A percentile compares a stretch with the other conserved stretches of the same genome.
phyloP scores from a whole-genome alignment of 306 rosid species.

The Parietaria judaica region DNA sequence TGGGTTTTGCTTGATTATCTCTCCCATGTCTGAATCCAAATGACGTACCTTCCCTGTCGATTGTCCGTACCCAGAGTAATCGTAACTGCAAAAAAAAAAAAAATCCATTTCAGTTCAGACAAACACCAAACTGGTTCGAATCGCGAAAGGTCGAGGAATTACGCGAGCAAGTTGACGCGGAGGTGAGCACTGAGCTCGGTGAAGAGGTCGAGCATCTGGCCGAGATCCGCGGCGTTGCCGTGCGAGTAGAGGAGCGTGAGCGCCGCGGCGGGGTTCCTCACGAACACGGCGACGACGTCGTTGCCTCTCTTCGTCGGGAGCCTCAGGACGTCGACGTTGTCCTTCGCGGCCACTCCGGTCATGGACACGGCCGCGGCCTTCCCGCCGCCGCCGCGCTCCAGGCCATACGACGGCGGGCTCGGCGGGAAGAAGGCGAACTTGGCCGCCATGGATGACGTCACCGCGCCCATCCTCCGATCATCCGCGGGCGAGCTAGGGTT shows the following conservation, averaged over 20 bases:
- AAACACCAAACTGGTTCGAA: not conserved
- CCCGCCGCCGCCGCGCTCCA: slow-evolving; percentile 34
- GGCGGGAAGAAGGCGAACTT: slow-evolving; percentile 94
- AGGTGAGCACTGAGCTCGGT: slow-evolving; percentile 74
- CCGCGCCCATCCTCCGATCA: slow-evolving; percentile 52
- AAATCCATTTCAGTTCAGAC: slow-evolving; percentile 9
- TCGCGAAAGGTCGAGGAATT: not conserved
- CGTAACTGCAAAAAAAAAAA: slow-evolving; percentile 45
- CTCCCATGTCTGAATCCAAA: not conserved
- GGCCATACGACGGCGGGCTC: slow-evolving; percentile 66
- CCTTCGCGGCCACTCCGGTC: slow-evolving; percentile 40
- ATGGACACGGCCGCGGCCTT: slow-evolving; percentile 42
- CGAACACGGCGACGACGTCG: slow-evolving; percentile 56
- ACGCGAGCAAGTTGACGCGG: slow-evolving; percentile 83
- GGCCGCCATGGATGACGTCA: slow-evolving; percentile 92
- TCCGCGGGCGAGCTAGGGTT: not conserved
- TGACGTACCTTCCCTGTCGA: slow-evolving; percentile 83
- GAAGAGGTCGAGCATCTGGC: slow-evolving; percentile 90
- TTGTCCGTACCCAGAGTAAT: slow-evolving; percentile 86
- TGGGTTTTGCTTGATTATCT: no score
- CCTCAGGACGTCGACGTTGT: slow-evolving; percentile 82
- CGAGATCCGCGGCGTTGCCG: slow-evolving; percentile 97
- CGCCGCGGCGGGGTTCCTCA: slow-evolving; percentile 57
- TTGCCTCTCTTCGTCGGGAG: slow-evolving; percentile 66
- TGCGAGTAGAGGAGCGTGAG: slow-evolving; percentile 73